Conservation (phyloP, 345 rosid species). For the Leavenworthia alabamica region DNA sequence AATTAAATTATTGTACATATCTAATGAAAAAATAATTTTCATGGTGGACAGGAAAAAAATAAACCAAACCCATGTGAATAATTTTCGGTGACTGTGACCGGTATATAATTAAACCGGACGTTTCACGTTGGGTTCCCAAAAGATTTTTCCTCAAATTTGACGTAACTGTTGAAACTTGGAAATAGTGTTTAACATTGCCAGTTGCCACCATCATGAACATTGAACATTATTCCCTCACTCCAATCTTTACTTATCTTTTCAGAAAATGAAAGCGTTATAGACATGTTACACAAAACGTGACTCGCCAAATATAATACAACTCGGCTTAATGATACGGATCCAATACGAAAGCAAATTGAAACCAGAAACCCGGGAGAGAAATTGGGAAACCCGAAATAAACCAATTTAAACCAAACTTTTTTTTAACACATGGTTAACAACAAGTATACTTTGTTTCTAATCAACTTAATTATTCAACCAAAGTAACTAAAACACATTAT, state of each 20-base stretch:
- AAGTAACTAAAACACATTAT: background rate
- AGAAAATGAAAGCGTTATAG: background rate
- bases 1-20: too few relatives aligned
- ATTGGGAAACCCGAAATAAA: background rate
- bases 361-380: constrained; percentile 18
- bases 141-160: background rate
- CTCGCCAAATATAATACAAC: too few relatives aligned
- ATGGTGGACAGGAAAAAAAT: constrained; percentile 18
- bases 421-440: background rate
- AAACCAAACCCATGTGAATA: constrained; percentile 28
- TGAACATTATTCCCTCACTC: constrained; percentile 3
- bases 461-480: too few relatives aligned
- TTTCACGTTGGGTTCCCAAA: constrained; percentile 21
- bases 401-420: background rate
- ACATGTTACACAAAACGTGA: background rate
- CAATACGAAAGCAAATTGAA: constrained; percentile 19
- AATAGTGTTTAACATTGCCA: background rate
- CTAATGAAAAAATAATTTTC: background rate
- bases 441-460: background rate
- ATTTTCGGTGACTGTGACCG: constrained; percentile 28
- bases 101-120: constrained; percentile 31
- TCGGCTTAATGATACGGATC: constrained; percentile 8
- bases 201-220: constrained; percentile 18
- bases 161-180: constrained; percentile 10
- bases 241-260: background rate